Percentiles rank a stretch among this genome's conserved stretches.
phyloP scores from a whole-genome alignment of 2,329 filamentous ascomycete species.

The Coleophoma crateriformis region DNA sequence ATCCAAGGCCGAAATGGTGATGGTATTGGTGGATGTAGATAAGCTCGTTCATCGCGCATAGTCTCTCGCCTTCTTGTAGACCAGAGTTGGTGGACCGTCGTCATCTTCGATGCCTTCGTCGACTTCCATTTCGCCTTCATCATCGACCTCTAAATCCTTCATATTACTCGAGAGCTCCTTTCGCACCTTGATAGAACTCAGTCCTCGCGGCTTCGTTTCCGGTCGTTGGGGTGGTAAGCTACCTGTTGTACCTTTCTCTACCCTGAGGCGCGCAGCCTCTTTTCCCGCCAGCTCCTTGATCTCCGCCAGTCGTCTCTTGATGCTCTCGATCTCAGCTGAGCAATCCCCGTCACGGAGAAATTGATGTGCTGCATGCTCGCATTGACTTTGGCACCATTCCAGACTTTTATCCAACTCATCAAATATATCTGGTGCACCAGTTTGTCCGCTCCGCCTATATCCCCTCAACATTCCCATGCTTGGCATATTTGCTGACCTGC shows the following conservation, averaged over 20 bases:
- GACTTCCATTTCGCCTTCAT: constrained; percentile 14
- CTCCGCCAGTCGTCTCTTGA: constrained; percentile 58
- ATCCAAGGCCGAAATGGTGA: no score
- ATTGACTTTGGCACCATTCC: constrained; percentile 74
- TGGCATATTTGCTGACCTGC: not conserved
- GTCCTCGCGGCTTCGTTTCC: not conserved
- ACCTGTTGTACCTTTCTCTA: constrained; percentile 9
- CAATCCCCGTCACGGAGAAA: constrained; percentile 87
- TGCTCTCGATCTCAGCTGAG: constrained; percentile 65
- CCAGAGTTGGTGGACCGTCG: constrained; percentile 14
- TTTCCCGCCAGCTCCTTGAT: constrained; percentile 43
- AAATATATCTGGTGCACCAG: constrained; percentile 43
- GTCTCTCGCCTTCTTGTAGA: constrained; percentile 21
- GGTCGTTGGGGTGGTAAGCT: constrained; percentile 5
- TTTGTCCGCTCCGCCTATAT: constrained; percentile 14
- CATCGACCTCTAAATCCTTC: constrained; percentile 18
- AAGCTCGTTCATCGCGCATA: not conserved
- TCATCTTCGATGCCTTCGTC: constrained; percentile 16
- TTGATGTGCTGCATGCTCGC: constrained; percentile 83
- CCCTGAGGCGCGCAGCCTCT: constrained; percentile 17
- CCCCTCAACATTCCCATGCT: constrained; percentile 15
- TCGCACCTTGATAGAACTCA: constrained; percentile 1
- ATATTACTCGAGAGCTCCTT: not conserved
- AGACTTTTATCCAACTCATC: constrained; percentile 73
- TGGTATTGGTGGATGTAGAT: no score